phyloP scores from a whole-genome alignment of 306 rosid species.

The Chamaecrista fasciculata region DNA sequence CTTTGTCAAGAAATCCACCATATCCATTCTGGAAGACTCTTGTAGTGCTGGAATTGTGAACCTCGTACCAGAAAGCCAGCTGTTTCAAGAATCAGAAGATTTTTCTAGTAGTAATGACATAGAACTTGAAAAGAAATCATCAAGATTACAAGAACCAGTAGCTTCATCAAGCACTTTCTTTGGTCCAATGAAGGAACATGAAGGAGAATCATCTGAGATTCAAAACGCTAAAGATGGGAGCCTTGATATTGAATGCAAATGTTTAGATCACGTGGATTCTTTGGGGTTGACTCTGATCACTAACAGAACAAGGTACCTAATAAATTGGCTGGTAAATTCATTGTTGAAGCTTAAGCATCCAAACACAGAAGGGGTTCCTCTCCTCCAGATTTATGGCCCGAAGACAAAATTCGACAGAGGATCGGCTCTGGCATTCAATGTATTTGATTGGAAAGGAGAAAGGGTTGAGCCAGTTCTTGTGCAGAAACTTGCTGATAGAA shows the following conservation, averaged over 20 bases:
- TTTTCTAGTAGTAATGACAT: slow-evolving; percentile 51
- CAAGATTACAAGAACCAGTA: slow-evolving; percentile 42
- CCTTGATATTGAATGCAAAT: slow-evolving; percentile 56
- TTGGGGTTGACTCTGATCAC: slow-evolving; percentile 59
- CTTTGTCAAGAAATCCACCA: slow-evolving; percentile 76
- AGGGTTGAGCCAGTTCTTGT: slow-evolving; percentile 94
- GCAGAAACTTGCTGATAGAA: slow-evolving; percentile 91
- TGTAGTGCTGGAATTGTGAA: slow-evolving; percentile 71
- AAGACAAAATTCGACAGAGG: slow-evolving; percentile 85
- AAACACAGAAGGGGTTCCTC: slow-evolving; percentile 53
- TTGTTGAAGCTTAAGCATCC: slow-evolving; percentile 84
- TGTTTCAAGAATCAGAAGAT: slow-evolving; percentile 43
- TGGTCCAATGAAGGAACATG: slow-evolving; percentile 48
- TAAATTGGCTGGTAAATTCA: slow-evolving; percentile 89
- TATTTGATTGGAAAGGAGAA: slow-evolving; percentile 93
- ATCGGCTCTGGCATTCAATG: slow-evolving; percentile 87
- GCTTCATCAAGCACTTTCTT: slow-evolving; percentile 68
- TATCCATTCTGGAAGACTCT: slow-evolving; percentile 58
- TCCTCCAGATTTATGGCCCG: slow-evolving; percentile 85
- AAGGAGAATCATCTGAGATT: slow-evolving; percentile 39
- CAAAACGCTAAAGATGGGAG: slow-evolving; percentile 33
- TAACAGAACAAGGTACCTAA: slow-evolving; percentile 75
- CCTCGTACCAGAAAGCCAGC: slow-evolving; percentile 59
- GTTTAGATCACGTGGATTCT: slow-evolving; percentile 83
- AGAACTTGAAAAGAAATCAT: slow-evolving; percentile 38